These are phyloP conservation scores for Salix exigua DNA, from an alignment of 345 rosid species.

Conservation along the genomic window DNA sequence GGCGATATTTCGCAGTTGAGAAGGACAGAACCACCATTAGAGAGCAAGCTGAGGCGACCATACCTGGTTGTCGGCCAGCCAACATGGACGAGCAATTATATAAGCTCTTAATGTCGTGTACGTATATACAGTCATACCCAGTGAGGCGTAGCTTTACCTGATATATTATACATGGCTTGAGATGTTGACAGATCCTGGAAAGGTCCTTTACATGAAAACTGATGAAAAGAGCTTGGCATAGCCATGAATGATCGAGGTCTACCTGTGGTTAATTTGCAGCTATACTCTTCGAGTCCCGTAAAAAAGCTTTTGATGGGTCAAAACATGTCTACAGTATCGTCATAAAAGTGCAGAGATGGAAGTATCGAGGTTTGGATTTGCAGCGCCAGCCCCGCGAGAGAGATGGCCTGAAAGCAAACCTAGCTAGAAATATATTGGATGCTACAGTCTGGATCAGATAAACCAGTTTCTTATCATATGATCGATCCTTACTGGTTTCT, in stretches of 20 bases:
- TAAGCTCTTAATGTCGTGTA: neutral
- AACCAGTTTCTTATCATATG: neutral
- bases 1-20: neutral
- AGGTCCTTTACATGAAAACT: neutral
- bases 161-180: neutral
- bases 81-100: neutral
- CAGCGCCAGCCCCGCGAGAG: neutral
- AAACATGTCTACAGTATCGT: neutral
- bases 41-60: conserved; percentile 6
- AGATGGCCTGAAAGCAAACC: neutral
- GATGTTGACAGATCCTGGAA: neutral
- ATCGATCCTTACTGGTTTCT: neutral
- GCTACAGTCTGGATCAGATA: neutral
- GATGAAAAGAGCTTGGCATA: neutral
- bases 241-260: neutral
- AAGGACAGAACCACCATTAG: neutral
- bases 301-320: conserved; percentile 17
- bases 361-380: conserved; percentile 7
- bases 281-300: neutral
- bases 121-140: neutral
- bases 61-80: conserved; percentile 3
- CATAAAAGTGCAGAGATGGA: neutral
- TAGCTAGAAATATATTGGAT: neutral
- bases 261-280: neutral
- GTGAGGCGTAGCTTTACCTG: neutral